Evolutionary conservation across 1,139 yeast genomes (phyloP), one percentile per base, ranked within the genome.

Genomic region (Magnusiomyces suaveolens): DNA sequence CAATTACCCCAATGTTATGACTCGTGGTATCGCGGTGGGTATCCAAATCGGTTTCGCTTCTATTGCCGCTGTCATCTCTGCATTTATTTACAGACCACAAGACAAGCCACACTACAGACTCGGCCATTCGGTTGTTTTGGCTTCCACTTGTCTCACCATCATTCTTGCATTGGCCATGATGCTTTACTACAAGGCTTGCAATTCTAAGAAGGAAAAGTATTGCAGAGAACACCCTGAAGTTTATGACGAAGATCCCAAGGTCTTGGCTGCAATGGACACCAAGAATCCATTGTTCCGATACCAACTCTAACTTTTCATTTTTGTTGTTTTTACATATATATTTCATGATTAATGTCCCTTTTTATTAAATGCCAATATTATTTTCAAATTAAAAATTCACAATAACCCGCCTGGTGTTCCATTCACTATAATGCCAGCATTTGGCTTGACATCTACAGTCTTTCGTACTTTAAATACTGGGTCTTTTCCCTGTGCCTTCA

Each of bases 381-480:
- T 49, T 38, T 48, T 48, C 14, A 26, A 29, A 29, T 29, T n/a
- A n/a, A n/a, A n/a, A n/a, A n/a, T n/a, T 50, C 57, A 67, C 46
- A 68, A 52, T 20, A 69, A 70, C 0, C 72, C 72, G 2, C 72
- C 72, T 2, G 72, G 72, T 2, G 71, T 67, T 2, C 68, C 67
- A 24, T 62, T 60, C 2, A 66, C 68, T 3, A 65, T 63, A 41
- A 65, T 65, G 14, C 70, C 69, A 1, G 53, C 58, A 41, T 58
- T 61, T 29, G 56, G 60, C 48, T 60, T 62, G 51, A 56, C 53
- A 23, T 68, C 82, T 39, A 90, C 95, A 57, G 85, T 77, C 63
- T 87, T 95, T 60, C 97, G 73, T 54, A 90, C 76, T 97, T 90
- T 90, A 57, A 90, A 89, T 1, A 95, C 88, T 0, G 98, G 97